A percentile compares a stretch with the other conserved stretches of the same genome.
Conservation (phyloP, 2,329 filamentous ascomycete species). For the Diaporthe sp. region DNA sequence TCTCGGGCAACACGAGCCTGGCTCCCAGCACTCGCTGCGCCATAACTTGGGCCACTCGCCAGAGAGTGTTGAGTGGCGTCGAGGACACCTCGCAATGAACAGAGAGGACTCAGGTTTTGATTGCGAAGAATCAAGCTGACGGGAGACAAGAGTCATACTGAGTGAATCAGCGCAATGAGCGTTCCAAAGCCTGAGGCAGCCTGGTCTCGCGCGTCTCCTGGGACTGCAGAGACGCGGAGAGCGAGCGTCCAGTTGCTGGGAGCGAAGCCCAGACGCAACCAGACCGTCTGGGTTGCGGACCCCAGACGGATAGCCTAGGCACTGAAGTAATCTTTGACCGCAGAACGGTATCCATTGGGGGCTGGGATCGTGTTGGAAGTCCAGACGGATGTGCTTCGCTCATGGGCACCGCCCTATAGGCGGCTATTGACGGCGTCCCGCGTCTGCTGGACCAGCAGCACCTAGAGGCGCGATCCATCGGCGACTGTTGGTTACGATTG, state of each 20-base stretch:
- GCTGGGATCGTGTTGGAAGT: background rate
- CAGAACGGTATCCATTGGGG: background rate
- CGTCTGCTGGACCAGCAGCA: background rate
- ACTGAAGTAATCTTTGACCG: background rate
- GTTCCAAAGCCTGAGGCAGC: conserved; percentile 1
- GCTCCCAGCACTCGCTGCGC: background rate
- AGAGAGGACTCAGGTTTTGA: conserved; percentile 30
- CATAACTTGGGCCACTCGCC: background rate
- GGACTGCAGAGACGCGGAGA: background rate
- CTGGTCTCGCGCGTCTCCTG: conserved; percentile 14
- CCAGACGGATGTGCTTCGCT: background rate
- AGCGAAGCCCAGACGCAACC: background rate
- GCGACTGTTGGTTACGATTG: background rate
- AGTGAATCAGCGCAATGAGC: conserved; percentile 29
- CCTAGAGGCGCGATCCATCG: background rate
- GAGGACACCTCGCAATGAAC: conserved; percentile 4
- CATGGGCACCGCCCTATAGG: background rate
- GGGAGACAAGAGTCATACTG: conserved; percentile 33
- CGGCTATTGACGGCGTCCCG: background rate
- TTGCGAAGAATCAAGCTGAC: conserved; percentile 28
- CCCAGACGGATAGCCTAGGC: background rate
- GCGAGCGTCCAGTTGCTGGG: background rate
- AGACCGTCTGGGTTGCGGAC: background rate
- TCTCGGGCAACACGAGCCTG: conserved; percentile 30
- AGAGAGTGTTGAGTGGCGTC: conserved; percentile 24